Percentiles rank a stretch among this genome's conserved stretches.
Evolutionary conservation across 1,284 basidiomycete genomes (phyloP).

Genomic region (Microbotryomycetes sp.): DNA sequence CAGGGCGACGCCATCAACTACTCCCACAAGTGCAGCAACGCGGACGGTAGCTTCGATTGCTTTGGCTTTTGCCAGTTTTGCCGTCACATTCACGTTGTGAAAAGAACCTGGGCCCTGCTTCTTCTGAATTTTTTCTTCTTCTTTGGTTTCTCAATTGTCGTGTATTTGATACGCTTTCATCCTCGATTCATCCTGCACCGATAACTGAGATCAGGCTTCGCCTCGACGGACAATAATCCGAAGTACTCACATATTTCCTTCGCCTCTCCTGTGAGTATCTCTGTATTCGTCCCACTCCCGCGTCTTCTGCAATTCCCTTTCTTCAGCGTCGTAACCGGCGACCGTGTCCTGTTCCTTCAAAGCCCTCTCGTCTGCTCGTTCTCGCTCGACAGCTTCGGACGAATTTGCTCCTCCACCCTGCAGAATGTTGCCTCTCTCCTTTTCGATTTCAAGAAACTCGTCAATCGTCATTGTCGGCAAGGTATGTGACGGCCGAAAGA

Average conservation of each 20-base stretch:
- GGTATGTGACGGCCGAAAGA: conserved; percentile 78
- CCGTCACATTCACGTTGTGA: too few relatives aligned
- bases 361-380: conserved; percentile 22
- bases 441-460: conserved; percentile 85
- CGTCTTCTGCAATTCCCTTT: conserved; percentile 21
- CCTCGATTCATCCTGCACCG: conserved; percentile 11
- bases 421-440: conserved; percentile 36
- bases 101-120: too few relatives aligned
- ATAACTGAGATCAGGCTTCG: neutral
- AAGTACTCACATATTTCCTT: conserved; percentile 31
- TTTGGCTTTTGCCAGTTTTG: too few relatives aligned
- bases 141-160: too few relatives aligned
- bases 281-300: conserved; percentile 33
- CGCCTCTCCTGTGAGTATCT: conserved; percentile 35
- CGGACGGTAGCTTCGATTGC: too few relatives aligned
- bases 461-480: conserved; percentile 95
- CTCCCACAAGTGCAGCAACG: too few relatives aligned
- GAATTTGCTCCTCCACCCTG: conserved; percentile 34
- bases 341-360: conserved; percentile 32
- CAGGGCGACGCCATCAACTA: too few relatives aligned
- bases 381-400: conserved; percentile 29
- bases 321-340: conserved; percentile 26
- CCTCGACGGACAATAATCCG: neutral
- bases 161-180: too few relatives aligned
- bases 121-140: too few relatives aligned